Percentiles rank a stretch among this genome's conserved stretches.
phyloP scores from a whole-genome alignment of 2,329 filamentous ascomycete genomes.

The Aspergillus calidoustus region DNA sequence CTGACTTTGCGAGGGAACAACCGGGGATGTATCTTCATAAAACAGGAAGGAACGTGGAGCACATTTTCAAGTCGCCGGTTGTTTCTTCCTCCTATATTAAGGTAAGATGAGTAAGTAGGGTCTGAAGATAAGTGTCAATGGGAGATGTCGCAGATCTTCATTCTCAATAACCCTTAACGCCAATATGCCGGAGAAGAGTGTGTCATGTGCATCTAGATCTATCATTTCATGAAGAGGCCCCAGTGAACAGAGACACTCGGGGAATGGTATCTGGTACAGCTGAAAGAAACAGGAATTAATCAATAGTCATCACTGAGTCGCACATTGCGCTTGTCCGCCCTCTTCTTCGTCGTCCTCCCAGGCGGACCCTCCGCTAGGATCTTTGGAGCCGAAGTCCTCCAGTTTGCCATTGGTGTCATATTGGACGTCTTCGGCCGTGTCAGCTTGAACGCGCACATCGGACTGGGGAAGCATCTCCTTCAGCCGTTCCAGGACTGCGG shows the following conservation, averaged over 20 bases:
- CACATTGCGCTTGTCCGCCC: conserved; percentile 52
- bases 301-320: conserved; percentile 47
- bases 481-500: conserved; percentile 72
- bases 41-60: too few species aligned
- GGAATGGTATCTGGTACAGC: conserved; percentile 17
- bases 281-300: conserved; percentile 5
- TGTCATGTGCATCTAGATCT: conserved; percentile 26
- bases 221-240: conserved; percentile 22
- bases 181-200: conserved; percentile 32
- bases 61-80: neutral
- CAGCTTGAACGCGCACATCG: conserved; percentile 65
- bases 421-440: conserved; percentile 83
- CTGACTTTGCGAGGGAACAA: neutral
- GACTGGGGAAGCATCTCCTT: conserved; percentile 73
- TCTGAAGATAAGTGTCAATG: neutral
- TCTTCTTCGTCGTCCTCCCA: conserved; percentile 58
- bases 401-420: conserved; percentile 83
- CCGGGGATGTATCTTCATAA: too few species aligned
- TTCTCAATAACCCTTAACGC: conserved; percentile 27
- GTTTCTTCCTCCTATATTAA: neutral
- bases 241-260: conserved; percentile 9
- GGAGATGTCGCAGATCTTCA: neutral
- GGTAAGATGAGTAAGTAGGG: neutral
- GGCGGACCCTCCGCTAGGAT: conserved; percentile 46
- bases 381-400: conserved; percentile 64